Conservation (phyloP, 2,329 filamentous ascomycete genomes). For the Tolypocladium sp. region DNA sequence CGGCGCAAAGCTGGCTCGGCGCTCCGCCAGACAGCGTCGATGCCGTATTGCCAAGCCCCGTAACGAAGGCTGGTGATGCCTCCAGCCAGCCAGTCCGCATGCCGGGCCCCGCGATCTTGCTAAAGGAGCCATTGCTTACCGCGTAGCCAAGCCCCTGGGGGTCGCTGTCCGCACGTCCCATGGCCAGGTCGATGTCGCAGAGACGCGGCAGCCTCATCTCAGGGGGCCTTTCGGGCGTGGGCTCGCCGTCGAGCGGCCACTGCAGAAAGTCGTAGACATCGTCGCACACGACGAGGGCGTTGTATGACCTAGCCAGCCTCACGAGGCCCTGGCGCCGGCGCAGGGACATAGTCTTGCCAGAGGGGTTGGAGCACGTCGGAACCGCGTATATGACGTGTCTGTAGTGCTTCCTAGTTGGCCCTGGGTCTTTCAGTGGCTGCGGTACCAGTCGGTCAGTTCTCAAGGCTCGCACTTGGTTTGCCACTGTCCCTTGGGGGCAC, state of each 20-base stretch:
- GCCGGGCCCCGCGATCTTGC: constrained; percentile 77
- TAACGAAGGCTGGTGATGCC: constrained; percentile 46
- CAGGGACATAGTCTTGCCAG: constrained; percentile 71
- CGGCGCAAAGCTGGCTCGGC: constrained; percentile 45
- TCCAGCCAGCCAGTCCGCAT: constrained; percentile 84
- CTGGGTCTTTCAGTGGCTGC: constrained; percentile 43
- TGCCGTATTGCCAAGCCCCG: constrained; percentile 43
- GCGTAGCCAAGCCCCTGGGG: constrained; percentile 60
- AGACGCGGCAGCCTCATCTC: constrained; percentile 60
- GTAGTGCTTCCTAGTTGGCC: constrained; percentile 66
- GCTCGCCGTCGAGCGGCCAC: constrained; percentile 48
- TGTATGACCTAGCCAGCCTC: constrained; percentile 63
- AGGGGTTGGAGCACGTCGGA: constrained; percentile 84
- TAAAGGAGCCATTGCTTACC: constrained; percentile 82
- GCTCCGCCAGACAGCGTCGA: constrained; percentile 48
- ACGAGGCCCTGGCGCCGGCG: constrained; percentile 59
- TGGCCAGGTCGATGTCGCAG: constrained; percentile 64
- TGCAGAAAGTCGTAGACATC: constrained; percentile 93
- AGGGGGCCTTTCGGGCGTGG: constrained; percentile 14
- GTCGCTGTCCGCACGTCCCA: constrained; percentile 44
- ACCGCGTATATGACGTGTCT: constrained; percentile 82
- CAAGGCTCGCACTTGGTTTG: neutral
- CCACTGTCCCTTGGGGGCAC: neutral
- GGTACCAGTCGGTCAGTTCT: neutral
- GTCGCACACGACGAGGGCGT: constrained; percentile 78